Percentiles rank a stretch among this genome's conserved stretches.
Conservation (phyloP, 495 filamentous ascomycete genomes). For the Parathielavia appendiculata region DNA sequence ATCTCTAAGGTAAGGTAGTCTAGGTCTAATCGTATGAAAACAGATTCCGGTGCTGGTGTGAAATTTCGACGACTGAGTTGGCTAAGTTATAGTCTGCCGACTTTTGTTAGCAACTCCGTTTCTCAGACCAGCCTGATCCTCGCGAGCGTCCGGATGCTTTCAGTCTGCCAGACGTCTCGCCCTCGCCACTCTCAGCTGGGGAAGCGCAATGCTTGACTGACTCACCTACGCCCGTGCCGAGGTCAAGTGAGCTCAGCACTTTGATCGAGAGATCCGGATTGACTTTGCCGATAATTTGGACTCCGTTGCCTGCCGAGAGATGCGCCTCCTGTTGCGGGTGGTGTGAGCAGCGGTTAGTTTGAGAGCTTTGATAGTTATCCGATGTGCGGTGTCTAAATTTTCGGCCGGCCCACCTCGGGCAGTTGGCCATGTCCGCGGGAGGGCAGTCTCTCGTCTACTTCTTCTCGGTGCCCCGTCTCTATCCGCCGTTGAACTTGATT, state of each 20-base stretch:
- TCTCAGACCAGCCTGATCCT: neutral
- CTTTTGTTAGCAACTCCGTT: neutral
- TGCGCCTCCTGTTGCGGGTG: constrained; percentile 58
- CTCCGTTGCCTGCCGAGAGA: constrained; percentile 68
- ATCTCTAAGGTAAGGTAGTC: too few relatives aligned
- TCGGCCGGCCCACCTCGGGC: neutral
- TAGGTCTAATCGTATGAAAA: constrained; percentile 29
- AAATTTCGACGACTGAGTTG: constrained; percentile 80
- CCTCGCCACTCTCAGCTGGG: neutral
- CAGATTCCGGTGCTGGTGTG: constrained; percentile 75
- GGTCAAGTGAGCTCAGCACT: constrained; percentile 70
- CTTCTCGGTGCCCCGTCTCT: neutral
- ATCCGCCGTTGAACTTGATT: neutral
- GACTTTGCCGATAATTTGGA: constrained; percentile 90
- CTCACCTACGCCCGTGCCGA: constrained; percentile 67
- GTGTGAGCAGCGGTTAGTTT: neutral
- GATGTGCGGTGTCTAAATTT: neutral
- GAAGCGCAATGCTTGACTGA: neutral
- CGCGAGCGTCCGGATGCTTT: neutral
- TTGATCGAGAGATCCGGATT: constrained; percentile 71
- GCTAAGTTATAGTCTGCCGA: constrained; percentile 69
- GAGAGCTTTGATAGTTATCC: too few relatives aligned
- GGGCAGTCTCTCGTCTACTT: neutral
- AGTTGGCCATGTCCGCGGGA: neutral
- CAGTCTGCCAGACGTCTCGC: neutral